A percentile compares a stretch with the other conserved stretches of the same genome.
These are phyloP conservation scores for Puccinia novopanici DNA, from an alignment of 1,284 basidiomycete genomes.

Conservation along the genomic window DNA sequence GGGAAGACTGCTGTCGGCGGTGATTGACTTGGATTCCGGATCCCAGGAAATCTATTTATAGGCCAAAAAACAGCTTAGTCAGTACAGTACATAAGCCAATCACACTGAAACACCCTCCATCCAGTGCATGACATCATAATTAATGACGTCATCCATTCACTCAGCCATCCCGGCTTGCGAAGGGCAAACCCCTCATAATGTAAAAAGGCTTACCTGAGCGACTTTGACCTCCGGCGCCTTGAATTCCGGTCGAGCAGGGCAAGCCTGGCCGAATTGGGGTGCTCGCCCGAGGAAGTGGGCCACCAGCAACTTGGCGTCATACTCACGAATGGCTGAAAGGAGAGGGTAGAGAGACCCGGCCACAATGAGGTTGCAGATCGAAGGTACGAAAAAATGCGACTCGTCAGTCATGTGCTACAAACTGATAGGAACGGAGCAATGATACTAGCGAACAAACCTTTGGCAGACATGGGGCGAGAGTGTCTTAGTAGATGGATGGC, in stretches of 20 bases:
- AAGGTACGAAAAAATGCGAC: background rate
- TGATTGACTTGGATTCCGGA: constrained; percentile 75
- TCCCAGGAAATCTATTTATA: constrained; percentile 72
- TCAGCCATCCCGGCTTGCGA: background rate
- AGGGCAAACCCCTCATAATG: background rate
- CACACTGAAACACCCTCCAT: background rate
- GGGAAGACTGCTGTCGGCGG: constrained; percentile 73
- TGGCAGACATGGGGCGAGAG: constrained; percentile 13
- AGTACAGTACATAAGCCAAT: background rate
- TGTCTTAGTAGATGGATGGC: background rate
- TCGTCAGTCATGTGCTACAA: background rate
- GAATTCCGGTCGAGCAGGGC: constrained; percentile 34
- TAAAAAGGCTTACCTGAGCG: constrained; percentile 36
- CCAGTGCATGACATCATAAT: constrained; percentile 14
- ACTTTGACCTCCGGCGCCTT: constrained; percentile 47
- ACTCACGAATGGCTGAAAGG: constrained; percentile 42
- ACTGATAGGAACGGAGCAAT: too few species aligned
- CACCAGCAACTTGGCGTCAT: constrained; percentile 44
- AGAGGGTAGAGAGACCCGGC: too few species aligned
- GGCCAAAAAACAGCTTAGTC: background rate
- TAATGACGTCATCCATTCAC: constrained; percentile 2
- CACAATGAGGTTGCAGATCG: too few species aligned
- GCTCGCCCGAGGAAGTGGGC: constrained; percentile 41
- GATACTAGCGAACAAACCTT: background rate
- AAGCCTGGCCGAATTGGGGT: constrained; percentile 47